Evolutionary conservation across 2,329 filamentous ascomycete genomes (phyloP).

Genomic region (Blastomyces gilchristii): DNA sequence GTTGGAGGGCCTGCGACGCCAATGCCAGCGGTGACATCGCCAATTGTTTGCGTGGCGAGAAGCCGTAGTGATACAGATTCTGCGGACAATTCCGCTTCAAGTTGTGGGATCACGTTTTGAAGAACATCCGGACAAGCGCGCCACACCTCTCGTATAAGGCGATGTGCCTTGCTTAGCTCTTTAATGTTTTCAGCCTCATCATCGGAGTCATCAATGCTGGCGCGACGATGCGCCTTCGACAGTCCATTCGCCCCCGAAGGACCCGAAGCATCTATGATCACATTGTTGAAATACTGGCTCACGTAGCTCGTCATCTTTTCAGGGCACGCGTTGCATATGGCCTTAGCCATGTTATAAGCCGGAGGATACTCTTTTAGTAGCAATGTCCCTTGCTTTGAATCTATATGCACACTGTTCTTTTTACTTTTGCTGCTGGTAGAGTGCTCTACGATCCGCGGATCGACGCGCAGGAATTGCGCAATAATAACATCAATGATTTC

Average conservation of each 20-base stretch:
- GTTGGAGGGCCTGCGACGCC: conserved; percentile 80
- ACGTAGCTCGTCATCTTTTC: conserved; percentile 94
- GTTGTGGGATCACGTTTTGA: conserved; percentile 83
- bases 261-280: conserved; percentile 77
- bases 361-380: conserved; percentile 79
- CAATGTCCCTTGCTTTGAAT: conserved; percentile 71
- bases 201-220: conserved; percentile 51
- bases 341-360: conserved; percentile 93
- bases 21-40: conserved; percentile 89
- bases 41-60: conserved; percentile 85
- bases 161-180: conserved; percentile 81
- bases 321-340: conserved; percentile 75
- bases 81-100: conserved; percentile 83
- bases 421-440: conserved; percentile 47
- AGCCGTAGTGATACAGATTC: conserved; percentile 80
- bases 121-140: conserved; percentile 78
- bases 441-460: conserved; percentile 47
- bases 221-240: conserved; percentile 34
- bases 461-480: conserved; percentile 86
- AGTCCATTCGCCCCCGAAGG: conserved; percentile 47
- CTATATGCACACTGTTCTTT: conserved; percentile 44
- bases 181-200: conserved; percentile 73
- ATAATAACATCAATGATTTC: conserved; percentile 87
- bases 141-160: conserved; percentile 85
- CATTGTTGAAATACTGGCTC: conserved; percentile 92